These are phyloP conservation scores for Apiospora kogelbergensis DNA, from an alignment of 2,329 filamentous ascomycete species.

Conservation along the genomic window DNA sequence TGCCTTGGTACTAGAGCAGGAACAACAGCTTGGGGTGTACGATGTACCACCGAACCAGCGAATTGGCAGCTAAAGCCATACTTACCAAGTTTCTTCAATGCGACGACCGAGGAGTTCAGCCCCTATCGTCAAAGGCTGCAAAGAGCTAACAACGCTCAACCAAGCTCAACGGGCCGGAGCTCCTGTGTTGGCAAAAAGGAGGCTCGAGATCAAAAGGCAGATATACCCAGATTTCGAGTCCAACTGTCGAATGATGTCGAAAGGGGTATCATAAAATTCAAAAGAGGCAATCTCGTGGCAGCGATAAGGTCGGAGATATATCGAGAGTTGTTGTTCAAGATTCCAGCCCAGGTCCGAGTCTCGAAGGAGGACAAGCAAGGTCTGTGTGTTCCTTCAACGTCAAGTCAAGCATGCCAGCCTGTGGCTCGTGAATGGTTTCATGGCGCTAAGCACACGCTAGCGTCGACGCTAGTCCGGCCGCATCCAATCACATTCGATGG, in stretches of 20 bases:
- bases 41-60: background rate
- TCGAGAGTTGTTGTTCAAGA: background rate
- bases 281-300: background rate
- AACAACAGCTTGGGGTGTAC: too few species aligned
- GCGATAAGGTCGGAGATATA: background rate
- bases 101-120: background rate
- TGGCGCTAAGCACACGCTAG: background rate
- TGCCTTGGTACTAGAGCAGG: background rate
- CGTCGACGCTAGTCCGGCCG: background rate
- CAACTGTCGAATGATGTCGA: background rate
- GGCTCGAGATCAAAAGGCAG: background rate
- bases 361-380: background rate
- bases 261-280: constrained; percentile 1
- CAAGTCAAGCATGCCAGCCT: background rate
- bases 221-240: too few species aligned
- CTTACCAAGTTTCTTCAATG: background rate
- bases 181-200: background rate
- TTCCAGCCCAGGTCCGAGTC: background rate
- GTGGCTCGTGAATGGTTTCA: constrained; percentile 5
- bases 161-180: background rate
- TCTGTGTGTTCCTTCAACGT: background rate
- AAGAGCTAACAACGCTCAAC: background rate
- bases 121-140: background rate
- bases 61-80: background rate
- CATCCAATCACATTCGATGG: too few species aligned